These are phyloP conservation scores for Globisporangium splendens DNA, from an alignment of 352 stramenopile species.

Conservation along the genomic window DNA sequence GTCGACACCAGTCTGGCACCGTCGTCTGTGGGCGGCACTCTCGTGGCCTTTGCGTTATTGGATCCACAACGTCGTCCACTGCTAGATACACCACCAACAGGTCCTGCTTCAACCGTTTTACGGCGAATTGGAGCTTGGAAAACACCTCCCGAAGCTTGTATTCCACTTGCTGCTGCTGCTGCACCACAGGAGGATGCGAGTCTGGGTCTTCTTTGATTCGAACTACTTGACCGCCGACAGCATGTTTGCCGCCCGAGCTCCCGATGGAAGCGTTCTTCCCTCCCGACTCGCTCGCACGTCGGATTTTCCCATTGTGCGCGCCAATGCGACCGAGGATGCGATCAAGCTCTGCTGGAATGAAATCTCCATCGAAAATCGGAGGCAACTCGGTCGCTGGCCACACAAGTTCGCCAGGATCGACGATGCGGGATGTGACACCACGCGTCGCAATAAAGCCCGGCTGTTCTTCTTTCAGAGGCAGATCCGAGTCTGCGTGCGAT, in stretches of 20 bases:
- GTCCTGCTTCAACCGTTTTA: conserved; percentile 76
- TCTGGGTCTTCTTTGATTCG: conserved; percentile 49
- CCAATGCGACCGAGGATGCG: conserved; percentile 66
- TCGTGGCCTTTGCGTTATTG: neutral
- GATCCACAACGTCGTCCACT: conserved; percentile 1
- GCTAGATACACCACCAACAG: conserved; percentile 75
- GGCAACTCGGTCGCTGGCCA: conserved; percentile 61
- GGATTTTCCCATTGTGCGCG: conserved; percentile 59
- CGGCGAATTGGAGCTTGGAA: conserved; percentile 42
- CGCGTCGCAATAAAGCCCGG: conserved; percentile 38
- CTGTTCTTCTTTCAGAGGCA: conserved; percentile 28
- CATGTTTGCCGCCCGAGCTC: conserved; percentile 42
- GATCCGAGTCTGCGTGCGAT: conserved; percentile 12
- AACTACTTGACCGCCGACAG: conserved; percentile 23
- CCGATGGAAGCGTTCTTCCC: conserved; percentile 38
- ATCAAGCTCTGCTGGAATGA: conserved; percentile 72
- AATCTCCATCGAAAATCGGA: conserved; percentile 81
- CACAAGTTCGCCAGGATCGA: conserved; percentile 89
- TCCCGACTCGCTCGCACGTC: conserved; percentile 28
- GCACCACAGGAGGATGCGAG: neutral
- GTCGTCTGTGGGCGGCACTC: conserved; percentile 34
- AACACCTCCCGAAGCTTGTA: conserved; percentile 74
- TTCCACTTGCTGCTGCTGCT: conserved; percentile 30
- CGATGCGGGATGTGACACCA: conserved; percentile 50
- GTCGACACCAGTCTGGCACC: conserved; percentile 46